phyloP scores from a whole-genome alignment of 192 early-diverging fungal genomes.

The Entophlyctis luteolus region DNA sequence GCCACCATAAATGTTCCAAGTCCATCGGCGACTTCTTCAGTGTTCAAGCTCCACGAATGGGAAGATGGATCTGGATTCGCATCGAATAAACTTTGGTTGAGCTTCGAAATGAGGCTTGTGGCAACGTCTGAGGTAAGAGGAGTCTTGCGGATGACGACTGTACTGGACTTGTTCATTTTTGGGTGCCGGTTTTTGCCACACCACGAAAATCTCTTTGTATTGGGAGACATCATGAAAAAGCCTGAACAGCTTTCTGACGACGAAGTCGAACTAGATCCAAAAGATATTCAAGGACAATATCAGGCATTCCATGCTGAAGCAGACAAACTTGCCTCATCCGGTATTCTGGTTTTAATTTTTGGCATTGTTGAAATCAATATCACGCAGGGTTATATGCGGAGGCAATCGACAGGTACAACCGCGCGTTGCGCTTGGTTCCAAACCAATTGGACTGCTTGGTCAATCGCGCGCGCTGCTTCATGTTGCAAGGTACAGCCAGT shows the following conservation, averaged over 20 bases:
- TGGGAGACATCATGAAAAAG: no score
- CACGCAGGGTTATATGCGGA: conserved; percentile 23
- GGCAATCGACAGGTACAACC: conserved; percentile 30
- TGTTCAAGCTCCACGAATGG: not conserved
- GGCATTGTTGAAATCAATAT: not conserved
- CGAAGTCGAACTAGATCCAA: conserved; percentile 23
- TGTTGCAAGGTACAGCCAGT: conserved; percentile 27
- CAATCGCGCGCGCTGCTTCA: conserved; percentile 37
- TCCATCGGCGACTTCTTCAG: not conserved
- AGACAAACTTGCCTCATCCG: conserved; percentile 25
- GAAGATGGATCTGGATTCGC: conserved; percentile 6
- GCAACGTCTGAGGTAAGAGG: not conserved
- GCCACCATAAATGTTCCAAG: conserved; percentile 6
- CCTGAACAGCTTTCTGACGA: no score
- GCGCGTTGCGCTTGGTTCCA: conserved; percentile 29
- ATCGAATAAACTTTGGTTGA: not conserved
- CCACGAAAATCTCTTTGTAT: no score
- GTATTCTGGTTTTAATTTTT: not conserved
- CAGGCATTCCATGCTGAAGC: conserved; percentile 29
- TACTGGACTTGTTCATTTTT: not conserved
- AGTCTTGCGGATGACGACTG: not conserved
- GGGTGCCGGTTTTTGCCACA: no score
- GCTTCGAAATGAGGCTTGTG: not conserved
- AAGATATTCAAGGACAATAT: conserved; percentile 30
- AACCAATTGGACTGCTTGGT: conserved; percentile 38